These are phyloP conservation scores for Backusella mclennaniae DNA, from an alignment of 192 early-diverging fungal genomes.

Conservation along the genomic window DNA sequence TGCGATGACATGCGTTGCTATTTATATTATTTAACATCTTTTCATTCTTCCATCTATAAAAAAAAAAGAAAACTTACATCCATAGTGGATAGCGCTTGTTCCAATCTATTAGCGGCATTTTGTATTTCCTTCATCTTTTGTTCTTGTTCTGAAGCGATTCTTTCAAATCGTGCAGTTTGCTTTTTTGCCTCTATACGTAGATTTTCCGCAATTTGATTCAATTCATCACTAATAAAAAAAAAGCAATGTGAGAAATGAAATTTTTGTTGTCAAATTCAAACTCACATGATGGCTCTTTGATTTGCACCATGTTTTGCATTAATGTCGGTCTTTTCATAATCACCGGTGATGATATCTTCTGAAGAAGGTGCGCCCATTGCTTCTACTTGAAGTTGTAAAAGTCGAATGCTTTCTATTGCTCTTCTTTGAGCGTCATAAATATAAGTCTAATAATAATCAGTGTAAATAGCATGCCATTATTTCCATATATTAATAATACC, in stretches of 20 bases:
- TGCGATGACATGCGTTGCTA: slow-evolving; percentile 11
- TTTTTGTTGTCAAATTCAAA: not conserved
- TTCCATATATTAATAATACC: slow-evolving; percentile 1
- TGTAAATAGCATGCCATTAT: not conserved
- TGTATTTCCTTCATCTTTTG: slow-evolving; percentile 12
- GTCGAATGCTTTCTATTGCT: slow-evolving; percentile 19
- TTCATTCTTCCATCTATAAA: not conserved
- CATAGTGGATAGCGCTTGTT: slow-evolving; percentile 3
- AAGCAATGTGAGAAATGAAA: not conserved
- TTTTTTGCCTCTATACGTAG: not conserved
- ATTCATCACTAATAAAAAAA: not conserved
- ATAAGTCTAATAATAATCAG: not conserved
- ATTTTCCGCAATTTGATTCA: not conserved
- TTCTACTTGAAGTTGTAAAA: slow-evolving; percentile 30
- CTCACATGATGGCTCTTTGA: not conserved
- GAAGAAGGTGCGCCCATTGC: slow-evolving; percentile 33
- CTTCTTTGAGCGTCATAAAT: slow-evolving; percentile 31
- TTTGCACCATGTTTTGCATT: not conserved
- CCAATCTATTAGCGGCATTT: slow-evolving; percentile 2
- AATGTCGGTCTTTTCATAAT: not conserved
- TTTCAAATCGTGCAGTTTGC: not conserved
- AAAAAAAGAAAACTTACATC: slow-evolving; percentile 10
- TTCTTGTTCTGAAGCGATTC: slow-evolving; percentile 16
- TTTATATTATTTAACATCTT: not conserved
- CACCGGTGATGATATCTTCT: slow-evolving; percentile 11